Evolutionary conservation across 306 rosid genomes (phyloP).

Genomic region (Nissolia schottii): DNA sequence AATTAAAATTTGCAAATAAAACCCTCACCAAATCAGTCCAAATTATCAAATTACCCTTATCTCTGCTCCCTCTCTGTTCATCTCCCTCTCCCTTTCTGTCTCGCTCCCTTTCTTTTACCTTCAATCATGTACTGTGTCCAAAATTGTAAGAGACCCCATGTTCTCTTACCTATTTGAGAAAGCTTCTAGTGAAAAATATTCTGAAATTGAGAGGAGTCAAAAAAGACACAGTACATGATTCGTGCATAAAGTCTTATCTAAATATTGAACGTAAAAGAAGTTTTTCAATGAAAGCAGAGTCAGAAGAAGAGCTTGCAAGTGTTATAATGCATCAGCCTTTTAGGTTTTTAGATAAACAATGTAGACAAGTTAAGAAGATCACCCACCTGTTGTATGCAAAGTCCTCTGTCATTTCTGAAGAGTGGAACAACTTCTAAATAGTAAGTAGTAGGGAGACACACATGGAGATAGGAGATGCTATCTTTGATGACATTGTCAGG

Average conservation of each 20-base stretch:
- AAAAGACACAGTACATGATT: slow-evolving; percentile 8
- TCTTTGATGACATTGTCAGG: slow-evolving; percentile 35
- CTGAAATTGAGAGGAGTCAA: slow-evolving; percentile 4
- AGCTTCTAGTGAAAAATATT: slow-evolving; percentile 20
- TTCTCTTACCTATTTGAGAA: slow-evolving; percentile 27
- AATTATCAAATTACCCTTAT: too few species aligned
- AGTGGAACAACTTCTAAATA: slow-evolving; percentile 25
- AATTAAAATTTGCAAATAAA: too few species aligned
- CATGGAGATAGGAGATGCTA: slow-evolving; percentile 41
- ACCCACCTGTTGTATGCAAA: slow-evolving; percentile 14
- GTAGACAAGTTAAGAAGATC: slow-evolving; percentile 5
- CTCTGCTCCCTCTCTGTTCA: too few species aligned
- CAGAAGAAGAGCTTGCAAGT: slow-evolving; percentile 9
- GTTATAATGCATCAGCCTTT: slow-evolving; percentile 15
- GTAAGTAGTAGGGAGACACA: slow-evolving; percentile 12
- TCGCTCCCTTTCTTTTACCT: not conserved
- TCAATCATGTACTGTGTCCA: slow-evolving; percentile 4
- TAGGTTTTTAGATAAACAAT: slow-evolving; percentile 21
- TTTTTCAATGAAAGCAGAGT: slow-evolving; percentile 1
- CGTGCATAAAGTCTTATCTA: not conserved
- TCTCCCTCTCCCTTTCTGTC: too few species aligned
- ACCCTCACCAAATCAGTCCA: too few species aligned
- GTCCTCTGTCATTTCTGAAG: slow-evolving; percentile 23
- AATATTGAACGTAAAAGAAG: slow-evolving; percentile 16
- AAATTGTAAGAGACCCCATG: slow-evolving; percentile 20